Percentiles rank a stretch among this genome's conserved stretches.
phyloP scores from a whole-genome alignment of 306 rosid genomes.

The Vigna mungo region DNA sequence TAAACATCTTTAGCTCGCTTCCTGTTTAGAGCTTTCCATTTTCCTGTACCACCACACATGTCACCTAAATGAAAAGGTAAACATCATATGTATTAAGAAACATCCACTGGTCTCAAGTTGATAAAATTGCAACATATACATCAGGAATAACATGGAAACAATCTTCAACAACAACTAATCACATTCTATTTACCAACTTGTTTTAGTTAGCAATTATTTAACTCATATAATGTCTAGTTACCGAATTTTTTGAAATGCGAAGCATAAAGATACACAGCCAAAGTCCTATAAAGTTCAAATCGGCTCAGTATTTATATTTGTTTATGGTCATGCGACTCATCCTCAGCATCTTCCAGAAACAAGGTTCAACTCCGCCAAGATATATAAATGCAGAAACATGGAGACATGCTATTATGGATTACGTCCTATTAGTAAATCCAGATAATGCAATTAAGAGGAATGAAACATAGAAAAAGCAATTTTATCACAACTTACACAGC shows the following conservation, averaged over 20 bases:
- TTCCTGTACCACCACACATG: constrained; percentile 99
- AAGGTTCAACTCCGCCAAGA: neutral
- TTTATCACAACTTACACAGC: constrained; percentile 61
- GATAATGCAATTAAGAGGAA: neutral
- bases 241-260: neutral
- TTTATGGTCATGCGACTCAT: neutral
- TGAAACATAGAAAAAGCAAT: neutral
- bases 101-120: constrained; percentile 3
- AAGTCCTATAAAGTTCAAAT: neutral
- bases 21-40: constrained; percentile 98
- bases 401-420: neutral
- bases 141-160: neutral
- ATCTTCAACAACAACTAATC: constrained; percentile 10
- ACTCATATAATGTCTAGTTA: neutral
- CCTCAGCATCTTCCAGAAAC: neutral
- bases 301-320: neutral
- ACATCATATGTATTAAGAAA: constrained; percentile 37
- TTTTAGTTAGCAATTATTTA: neutral
- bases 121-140: neutral
- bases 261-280: constrained; percentile 2
- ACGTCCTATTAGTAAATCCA: neutral
- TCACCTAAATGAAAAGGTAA: constrained; percentile 76
- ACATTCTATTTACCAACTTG: neutral
- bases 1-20: constrained; percentile 94
- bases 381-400: neutral